Base-by-base conservation (phyloP, 768 basidiomycete genomes). In the Imleria badia region DNA sequence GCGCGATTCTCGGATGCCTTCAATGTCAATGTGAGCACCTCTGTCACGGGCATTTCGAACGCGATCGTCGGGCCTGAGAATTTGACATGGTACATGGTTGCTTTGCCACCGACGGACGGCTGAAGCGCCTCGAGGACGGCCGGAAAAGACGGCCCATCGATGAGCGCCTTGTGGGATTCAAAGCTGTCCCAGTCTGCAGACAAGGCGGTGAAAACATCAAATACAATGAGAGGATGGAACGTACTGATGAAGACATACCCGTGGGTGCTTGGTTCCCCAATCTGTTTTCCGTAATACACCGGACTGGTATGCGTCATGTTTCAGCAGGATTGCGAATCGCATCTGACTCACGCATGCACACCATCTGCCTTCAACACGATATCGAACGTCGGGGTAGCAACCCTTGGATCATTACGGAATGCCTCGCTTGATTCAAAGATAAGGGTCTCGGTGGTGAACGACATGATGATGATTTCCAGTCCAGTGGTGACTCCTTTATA, bases 141-240 rank as follows among this genome's bases (percentile, higher is more conserved):
- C 6, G 33, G 6, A 26, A 62, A 64, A 5, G 35, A 31, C 2
- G 51, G 30, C 11, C 17, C 38, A 4, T 57, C 20, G 1, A 62
- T 59, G 35, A 64, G 1, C 1, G 55, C 52, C 35, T 56, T 33
- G 54, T 69, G 69, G 15, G 56, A 35, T 9, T 68, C 61, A 10
- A 48, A 55, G 38, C 14, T 64, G 13, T 66, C 69, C 67, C 66
- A 68, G 48, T 70, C 69, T 70, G 22, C 10, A 12, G 19, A 41
- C 8, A 23, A n/a, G 26, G 20, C 14, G 3, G 14, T 43, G 5
- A 48, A 19, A 17, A 39, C 13, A 26, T 38, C 17, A 17, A 26
- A 26, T 11, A 22, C 5, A 19, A n/a, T 19, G 8, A 33, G 17
- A 38, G 7, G 8, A 10, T 23, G 22, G n/a, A 14, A 46, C 64